Conservation (phyloP, 805 yeast genomes). For the Wickerhamiella cacticola region DNA sequence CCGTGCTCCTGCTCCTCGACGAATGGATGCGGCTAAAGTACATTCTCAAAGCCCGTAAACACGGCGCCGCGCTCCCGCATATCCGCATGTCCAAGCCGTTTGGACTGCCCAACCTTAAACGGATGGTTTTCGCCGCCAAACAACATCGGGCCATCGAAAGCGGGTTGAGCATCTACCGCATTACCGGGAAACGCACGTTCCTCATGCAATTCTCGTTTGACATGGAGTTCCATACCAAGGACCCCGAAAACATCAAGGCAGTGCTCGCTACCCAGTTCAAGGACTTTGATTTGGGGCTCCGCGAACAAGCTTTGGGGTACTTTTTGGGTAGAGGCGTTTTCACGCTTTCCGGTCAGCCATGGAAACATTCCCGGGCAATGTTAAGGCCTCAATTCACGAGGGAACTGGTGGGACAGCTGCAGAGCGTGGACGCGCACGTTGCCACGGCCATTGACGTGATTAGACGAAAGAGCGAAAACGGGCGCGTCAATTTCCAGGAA, state of each 20-base stretch:
- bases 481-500: conserved; percentile 17
- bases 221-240: conserved; percentile 18
- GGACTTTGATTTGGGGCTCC: conserved; percentile 26
- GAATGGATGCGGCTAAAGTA: conserved; percentile 2
- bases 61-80: neutral
- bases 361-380: conserved; percentile 31
- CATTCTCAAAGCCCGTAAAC: neutral
- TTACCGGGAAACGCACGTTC: neutral
- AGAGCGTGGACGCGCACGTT: conserved; percentile 24
- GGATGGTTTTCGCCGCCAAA: neutral
- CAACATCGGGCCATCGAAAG: neutral
- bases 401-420: conserved; percentile 27
- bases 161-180: neutral
- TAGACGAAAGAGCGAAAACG: neutral
- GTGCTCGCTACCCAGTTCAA: conserved; percentile 25
- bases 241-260: conserved; percentile 26
- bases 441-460: conserved; percentile 17
- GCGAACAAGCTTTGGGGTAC: conserved; percentile 24
- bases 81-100: conserved; percentile 7
- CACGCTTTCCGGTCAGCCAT: conserved; percentile 28
- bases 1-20: neutral
- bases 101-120: conserved; percentile 8
- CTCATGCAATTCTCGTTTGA: conserved; percentile 10
- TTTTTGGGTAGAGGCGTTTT: conserved; percentile 31
- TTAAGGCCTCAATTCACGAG: conserved; percentile 30